These are phyloP conservation scores for Asterella californica DNA, from an alignment of 225 moss, liverwort and hornwort species.

Conservation along the genomic window DNA sequence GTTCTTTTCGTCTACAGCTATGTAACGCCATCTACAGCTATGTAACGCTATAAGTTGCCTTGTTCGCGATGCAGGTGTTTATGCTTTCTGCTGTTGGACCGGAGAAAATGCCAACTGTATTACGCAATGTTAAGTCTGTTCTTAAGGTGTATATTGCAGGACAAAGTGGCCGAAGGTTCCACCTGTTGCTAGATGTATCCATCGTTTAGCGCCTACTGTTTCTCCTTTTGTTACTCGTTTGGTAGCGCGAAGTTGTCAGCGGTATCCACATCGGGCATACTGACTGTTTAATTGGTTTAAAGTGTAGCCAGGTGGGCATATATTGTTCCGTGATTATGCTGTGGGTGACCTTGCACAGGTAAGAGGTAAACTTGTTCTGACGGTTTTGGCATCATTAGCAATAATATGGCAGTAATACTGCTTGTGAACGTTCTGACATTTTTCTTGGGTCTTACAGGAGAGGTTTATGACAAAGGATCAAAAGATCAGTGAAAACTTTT, in stretches of 20 bases:
- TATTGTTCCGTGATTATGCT: conserved; percentile 89
- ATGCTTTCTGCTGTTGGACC: conserved; percentile 91
- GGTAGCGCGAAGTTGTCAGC: not conserved
- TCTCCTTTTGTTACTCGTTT: not conserved
- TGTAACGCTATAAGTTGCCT: not conserved
- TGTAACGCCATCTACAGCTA: not conserved
- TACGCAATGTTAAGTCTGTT: conserved; percentile 68
- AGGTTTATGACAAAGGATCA: conserved; percentile 80
- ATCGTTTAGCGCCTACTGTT: not conserved
- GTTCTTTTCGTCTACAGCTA: not conserved
- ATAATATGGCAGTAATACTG: not conserved
- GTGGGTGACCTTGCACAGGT: conserved; percentile 97
- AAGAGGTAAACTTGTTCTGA: not conserved
- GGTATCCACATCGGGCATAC: not conserved
- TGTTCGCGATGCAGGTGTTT: conserved; percentile 54
- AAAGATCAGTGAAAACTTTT: conserved; percentile 93
- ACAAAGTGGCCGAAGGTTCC: conserved; percentile 5
- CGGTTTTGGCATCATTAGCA: too few species aligned
- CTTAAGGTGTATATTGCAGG: conserved; percentile 52
- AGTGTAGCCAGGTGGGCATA: conserved; percentile 77
- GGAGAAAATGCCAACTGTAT: conserved; percentile 66
- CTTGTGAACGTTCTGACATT: not conserved
- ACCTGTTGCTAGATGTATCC: not conserved
- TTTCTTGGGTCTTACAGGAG: conserved; percentile 47
- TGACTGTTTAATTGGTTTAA: conserved; percentile 21